phyloP scores from a whole-genome alignment of 495 filamentous ascomycete genomes.

The Penicillium maclennaniae region DNA sequence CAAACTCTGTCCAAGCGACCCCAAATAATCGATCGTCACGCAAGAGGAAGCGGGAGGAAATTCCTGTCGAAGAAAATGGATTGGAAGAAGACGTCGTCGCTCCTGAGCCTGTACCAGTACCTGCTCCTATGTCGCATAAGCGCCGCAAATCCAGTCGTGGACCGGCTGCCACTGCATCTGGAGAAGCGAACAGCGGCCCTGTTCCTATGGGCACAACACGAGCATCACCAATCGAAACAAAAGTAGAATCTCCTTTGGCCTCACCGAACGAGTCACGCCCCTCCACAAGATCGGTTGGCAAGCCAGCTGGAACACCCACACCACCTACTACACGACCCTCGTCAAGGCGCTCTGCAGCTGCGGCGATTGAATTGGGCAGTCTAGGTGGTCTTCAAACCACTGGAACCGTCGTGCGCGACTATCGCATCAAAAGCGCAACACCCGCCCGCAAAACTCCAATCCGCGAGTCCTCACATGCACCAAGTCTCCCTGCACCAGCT shows the following conservation, averaged over 20 bases:
- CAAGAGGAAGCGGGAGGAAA: conserved; percentile 26
- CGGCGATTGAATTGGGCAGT: conserved; percentile 29
- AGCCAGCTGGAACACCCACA: conserved; percentile 25
- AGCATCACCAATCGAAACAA: conserved; percentile 16
- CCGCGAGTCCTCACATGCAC: conserved; percentile 46
- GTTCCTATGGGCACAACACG: conserved; percentile 10
- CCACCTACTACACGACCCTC: conserved; percentile 38
- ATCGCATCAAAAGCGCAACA: conserved; percentile 45
- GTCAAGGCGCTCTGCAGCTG: conserved; percentile 43
- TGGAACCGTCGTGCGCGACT: conserved; percentile 30
- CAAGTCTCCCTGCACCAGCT: conserved; percentile 42
- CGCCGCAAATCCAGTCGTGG: background rate
- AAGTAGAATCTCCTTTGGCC: conserved; percentile 20
- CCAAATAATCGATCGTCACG: conserved; percentile 24
- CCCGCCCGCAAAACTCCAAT: conserved; percentile 50
- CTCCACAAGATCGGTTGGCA: conserved; percentile 16
- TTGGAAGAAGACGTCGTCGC: background rate
- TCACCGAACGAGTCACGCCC: conserved; percentile 31
- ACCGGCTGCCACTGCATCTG: background rate
- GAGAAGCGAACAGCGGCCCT: conserved; percentile 29
- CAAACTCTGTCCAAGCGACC: conserved; percentile 13
- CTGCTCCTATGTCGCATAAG: background rate
- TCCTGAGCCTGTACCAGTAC: background rate
- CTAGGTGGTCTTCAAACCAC: conserved; percentile 9
- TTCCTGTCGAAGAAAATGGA: conserved; percentile 1